Evolutionary conservation across 257 asterid species (phyloP).

Genomic region (Solanum neorickii): DNA sequence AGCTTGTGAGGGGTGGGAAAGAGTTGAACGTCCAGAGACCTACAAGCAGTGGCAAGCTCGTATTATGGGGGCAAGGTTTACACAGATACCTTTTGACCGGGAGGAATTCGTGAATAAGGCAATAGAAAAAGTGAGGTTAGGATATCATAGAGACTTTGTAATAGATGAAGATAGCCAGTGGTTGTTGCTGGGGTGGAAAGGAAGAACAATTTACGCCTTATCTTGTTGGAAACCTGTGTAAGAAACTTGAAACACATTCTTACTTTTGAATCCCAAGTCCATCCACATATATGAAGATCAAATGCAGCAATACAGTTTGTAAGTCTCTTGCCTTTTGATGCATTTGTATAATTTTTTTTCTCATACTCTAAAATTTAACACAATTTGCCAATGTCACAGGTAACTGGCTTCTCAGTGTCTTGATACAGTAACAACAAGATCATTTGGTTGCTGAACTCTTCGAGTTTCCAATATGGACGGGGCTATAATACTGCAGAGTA

Average conservation of each 20-base stretch:
- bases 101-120: constrained; percentile 22
- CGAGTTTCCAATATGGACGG: background rate
- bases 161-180: constrained; percentile 60
- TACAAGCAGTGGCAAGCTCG: constrained; percentile 81
- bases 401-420: background rate
- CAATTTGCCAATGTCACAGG: background rate
- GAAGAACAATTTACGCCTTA: constrained; percentile 51
- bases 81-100: constrained; percentile 31
- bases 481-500: background rate
- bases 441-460: background rate
- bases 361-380: background rate
- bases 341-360: background rate
- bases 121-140: constrained; percentile 26
- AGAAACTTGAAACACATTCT: background rate
- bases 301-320: background rate
- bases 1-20: constrained; percentile 82
- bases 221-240: constrained; percentile 66
- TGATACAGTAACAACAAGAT: background rate
- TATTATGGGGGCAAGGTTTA: constrained; percentile 46
- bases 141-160: constrained; percentile 58
- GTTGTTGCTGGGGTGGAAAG: constrained; percentile 85
- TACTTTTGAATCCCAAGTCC: background rate
- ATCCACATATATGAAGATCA: background rate
- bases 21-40: constrained; percentile 71
- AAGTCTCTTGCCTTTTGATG: background rate